Conservation (phyloP, 768 basidiomycete genomes). For the Tylopilus cervinicoccineus region DNA sequence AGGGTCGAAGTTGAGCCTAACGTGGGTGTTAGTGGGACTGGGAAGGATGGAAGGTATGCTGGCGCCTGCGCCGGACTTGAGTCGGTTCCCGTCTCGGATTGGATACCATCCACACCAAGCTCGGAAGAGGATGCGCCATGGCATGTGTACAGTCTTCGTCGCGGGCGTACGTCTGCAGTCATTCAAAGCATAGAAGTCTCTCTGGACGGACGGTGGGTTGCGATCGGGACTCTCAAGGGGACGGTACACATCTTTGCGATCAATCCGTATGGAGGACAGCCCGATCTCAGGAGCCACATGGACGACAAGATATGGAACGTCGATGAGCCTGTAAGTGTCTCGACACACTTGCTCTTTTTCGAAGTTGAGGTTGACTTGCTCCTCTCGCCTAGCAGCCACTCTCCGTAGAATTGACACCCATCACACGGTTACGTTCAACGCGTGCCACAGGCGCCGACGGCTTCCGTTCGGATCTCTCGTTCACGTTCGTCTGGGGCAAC, state of each 20-base stretch:
- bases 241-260: constrained; percentile 72
- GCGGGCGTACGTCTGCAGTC: constrained; percentile 68
- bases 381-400: constrained; percentile 40
- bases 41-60: constrained; percentile 2
- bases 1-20: background rate
- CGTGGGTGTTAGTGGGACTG: background rate
- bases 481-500: constrained; percentile 45
- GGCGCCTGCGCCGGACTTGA: constrained; percentile 1
- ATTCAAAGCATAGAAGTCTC: constrained; percentile 46
- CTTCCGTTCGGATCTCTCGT: constrained; percentile 42
- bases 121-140: constrained; percentile 31
- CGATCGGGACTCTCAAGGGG: constrained; percentile 58
- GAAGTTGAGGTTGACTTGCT: background rate
- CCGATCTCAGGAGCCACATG: constrained; percentile 60
- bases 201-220: constrained; percentile 63
- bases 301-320: constrained; percentile 55
- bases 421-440: constrained; percentile 49
- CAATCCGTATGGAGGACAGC: constrained; percentile 71
- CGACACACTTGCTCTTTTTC: background rate
- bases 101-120: background rate
- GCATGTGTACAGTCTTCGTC: constrained; percentile 64
- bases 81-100: background rate
- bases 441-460: constrained; percentile 27
- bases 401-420: constrained; percentile 50
- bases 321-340: constrained; percentile 39